phyloP scores from a whole-genome alignment of 192 early-diverging fungal species.

The Coemansia sp. region DNA sequence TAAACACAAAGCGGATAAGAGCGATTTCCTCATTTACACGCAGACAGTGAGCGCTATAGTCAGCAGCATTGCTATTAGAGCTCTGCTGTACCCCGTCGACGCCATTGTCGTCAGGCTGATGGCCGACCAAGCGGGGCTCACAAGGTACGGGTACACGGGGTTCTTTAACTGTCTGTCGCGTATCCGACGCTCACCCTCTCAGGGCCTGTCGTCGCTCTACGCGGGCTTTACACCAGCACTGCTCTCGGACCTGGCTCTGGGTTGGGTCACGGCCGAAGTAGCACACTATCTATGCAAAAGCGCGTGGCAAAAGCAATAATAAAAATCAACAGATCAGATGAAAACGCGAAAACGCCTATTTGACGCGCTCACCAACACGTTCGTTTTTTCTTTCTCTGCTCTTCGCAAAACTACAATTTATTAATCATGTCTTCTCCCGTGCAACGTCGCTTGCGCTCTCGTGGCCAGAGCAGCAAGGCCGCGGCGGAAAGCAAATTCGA shows the following conservation, averaged over 20 bases:
- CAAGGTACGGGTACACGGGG: constrained; percentile 16
- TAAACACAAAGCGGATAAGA: background rate
- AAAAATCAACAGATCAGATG: background rate
- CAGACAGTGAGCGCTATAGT: constrained; percentile 9
- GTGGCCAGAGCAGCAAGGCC: constrained; percentile 11
- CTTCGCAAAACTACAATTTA: background rate
- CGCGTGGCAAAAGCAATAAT: constrained; percentile 10
- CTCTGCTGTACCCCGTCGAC: constrained; percentile 33
- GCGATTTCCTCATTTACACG: constrained; percentile 20
- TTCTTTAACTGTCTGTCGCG: constrained; percentile 28
- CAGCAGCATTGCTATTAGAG: background rate
- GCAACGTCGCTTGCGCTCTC: constrained; percentile 27
- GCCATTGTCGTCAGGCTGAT: constrained; percentile 28
- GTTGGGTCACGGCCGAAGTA: constrained; percentile 26
- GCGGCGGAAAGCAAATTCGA: constrained; percentile 33
- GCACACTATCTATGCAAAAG: constrained; percentile 31
- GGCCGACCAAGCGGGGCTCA: constrained; percentile 45
- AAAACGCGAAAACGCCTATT: constrained; percentile 2
- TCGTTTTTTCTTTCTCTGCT: background rate
- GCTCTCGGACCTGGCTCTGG: constrained; percentile 23
- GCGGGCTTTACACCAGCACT: constrained; percentile 15
- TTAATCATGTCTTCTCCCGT: constrained; percentile 24
- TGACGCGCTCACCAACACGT: background rate
- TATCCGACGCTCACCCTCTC: background rate
- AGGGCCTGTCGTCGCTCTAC: constrained; percentile 17